Base-by-base conservation (phyloP, 495 filamentous ascomycete genomes). In the Tuber microsphaerosporum region DNA sequence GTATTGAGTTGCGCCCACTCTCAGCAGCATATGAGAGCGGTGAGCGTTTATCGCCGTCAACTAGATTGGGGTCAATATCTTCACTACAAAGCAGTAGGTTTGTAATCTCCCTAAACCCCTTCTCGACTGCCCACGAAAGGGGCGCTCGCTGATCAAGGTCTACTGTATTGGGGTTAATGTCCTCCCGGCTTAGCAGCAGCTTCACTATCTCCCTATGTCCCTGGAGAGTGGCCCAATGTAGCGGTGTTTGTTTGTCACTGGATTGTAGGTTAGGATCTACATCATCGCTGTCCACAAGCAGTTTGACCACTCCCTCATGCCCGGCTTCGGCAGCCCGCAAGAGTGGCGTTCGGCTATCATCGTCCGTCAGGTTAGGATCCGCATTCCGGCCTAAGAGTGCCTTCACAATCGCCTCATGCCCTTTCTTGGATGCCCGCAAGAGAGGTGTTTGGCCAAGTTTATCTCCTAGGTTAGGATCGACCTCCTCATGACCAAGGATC, bases 181-280 rank as follows among this genome's bases (percentile, higher is more conserved):
- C 10, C 14, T 31, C 16, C 12, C 4, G n/a, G 26, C 44, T 69
- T 31, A 77, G 19, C 39, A 84, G 76, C 44, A 82, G n/a, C 73
- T 76, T 46, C 34, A 85, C 82, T 22, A 81, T 76, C 34, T 34
- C 68, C 48, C 73, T 75, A 46, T 80, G 75, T 10, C 82, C 82
- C 20, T 74, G 51, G 37, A 2, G 3, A 48, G 80, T 72, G 69
- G 81, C 81, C 2, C 17, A 44, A 44, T 71, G 79, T 12, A 83
- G 74, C 31, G 81, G 78, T 43, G 81, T 79, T 19, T 41, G 65
- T 0, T 74, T 65, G 37, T 69, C 3, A 10, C 42, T 48, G 39
- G 79, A 73, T 45, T 68, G 72, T 43, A 74, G 69, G 70, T 83
- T 45, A 19, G 44, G 43, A 70, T 83, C 80, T 16, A 39, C 37